Evolutionary conservation across 2,329 filamentous ascomycete genomes (phyloP).

Genomic region (Trichoderma atroviride): DNA sequence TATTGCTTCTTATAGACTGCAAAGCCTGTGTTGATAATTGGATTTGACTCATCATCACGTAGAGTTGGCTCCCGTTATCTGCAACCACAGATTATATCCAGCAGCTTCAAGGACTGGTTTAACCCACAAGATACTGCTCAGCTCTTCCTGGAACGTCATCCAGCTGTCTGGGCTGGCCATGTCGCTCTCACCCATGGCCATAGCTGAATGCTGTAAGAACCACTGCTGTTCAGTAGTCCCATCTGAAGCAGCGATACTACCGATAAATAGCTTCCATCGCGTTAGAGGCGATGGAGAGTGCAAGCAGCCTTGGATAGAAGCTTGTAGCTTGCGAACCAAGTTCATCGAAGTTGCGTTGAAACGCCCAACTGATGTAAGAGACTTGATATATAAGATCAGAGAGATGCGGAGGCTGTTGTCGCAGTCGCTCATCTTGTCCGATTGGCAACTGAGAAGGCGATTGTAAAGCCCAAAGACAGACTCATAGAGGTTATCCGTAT

Average conservation of each 20-base stretch:
- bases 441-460: constrained; percentile 12
- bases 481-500: constrained; percentile 1
- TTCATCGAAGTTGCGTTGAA: constrained; percentile 2
- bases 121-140: neutral
- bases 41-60: neutral
- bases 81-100: neutral
- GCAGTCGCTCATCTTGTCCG: constrained; percentile 4
- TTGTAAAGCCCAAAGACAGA: constrained; percentile 15
- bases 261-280: constrained; percentile 10
- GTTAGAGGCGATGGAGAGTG: neutral
- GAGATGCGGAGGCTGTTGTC: constrained; percentile 7
- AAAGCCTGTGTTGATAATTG: neutral
- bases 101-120: neutral
- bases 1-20: too few species aligned
- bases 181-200: neutral
- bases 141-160: neutral
- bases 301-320: neutral
- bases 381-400: constrained; percentile 18
- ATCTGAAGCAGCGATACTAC: constrained; percentile 3
- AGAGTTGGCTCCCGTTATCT: neutral
- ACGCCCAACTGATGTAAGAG: neutral
- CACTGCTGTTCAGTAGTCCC: neutral
- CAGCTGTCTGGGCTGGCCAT: neutral
- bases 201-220: neutral
- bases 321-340: constrained; percentile 7